Percentiles rank a stretch among this genome's conserved stretches.
Evolutionary conservation across 257 asterid species (phyloP).

Genomic region (Solanum appendiculatum): DNA sequence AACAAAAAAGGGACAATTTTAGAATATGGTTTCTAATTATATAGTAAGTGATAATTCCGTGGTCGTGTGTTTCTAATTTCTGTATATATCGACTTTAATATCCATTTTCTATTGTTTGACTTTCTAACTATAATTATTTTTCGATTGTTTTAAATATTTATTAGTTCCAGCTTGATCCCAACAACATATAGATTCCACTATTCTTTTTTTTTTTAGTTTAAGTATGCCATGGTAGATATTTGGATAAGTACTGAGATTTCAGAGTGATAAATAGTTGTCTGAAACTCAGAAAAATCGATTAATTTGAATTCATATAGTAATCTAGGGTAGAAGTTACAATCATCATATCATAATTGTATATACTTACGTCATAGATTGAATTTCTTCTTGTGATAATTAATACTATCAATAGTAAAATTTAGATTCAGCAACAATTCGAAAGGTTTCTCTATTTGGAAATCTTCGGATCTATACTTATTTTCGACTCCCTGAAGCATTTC

Average conservation of each 20-base stretch:
- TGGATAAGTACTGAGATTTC: neutral
- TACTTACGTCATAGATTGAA: neutral
- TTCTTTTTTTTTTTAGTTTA: neutral
- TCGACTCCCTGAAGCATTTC: no score
- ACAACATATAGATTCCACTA: neutral
- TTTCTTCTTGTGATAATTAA: neutral
- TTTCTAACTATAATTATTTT: neutral
- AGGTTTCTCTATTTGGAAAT: no score
- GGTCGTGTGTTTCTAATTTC: neutral
- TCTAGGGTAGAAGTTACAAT: no score
- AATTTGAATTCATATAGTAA: neutral
- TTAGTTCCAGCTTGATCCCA: neutral
- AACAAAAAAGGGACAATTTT: neutral
- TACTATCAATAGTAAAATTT: neutral
- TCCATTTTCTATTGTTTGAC: neutral
- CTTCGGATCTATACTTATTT: no score
- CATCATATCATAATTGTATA: neutral
- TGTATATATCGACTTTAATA: neutral
- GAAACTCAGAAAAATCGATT: accelerated
- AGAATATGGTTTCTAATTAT: neutral
- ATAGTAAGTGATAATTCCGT: neutral
- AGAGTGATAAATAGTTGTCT: neutral
- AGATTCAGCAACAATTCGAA: no score
- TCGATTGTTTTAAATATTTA: neutral
- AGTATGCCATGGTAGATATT: neutral